A percentile compares a stretch with the other conserved stretches of the same genome.
Conservation (phyloP, 2,329 filamentous ascomycete species). For the Alternaria atra region DNA sequence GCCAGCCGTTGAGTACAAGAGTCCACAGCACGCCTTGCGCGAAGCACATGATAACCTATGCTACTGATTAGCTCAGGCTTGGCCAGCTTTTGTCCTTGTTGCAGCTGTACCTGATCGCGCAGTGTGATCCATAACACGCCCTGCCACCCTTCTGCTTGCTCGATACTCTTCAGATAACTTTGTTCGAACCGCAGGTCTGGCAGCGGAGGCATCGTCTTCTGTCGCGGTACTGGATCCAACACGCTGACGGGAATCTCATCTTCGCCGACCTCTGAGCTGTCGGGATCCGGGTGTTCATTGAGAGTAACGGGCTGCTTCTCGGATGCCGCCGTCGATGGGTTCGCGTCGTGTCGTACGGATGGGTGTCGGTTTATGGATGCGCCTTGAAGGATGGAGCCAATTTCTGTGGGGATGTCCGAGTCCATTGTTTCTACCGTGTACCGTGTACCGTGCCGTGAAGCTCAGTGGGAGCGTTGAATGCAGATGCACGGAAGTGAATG, state of each 20-base stretch:
- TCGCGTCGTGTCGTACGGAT: conserved; percentile 77
- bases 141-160: conserved; percentile 79
- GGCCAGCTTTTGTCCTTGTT: neutral
- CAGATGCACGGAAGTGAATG: conserved; percentile 21
- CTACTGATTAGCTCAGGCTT: conserved; percentile 2
- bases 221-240: conserved; percentile 64
- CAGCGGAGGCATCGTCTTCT: conserved; percentile 71
- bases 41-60: conserved; percentile 82
- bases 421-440: conserved; percentile 56
- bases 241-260: conserved; percentile 76
- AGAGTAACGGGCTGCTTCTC: conserved; percentile 68
- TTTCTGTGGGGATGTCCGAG: conserved; percentile 67
- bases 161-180: conserved; percentile 92
- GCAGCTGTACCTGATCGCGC: conserved; percentile 77
- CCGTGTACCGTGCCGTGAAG: conserved; percentile 3
- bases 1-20: conserved; percentile 84
- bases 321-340: conserved; percentile 79
- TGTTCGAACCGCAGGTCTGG: conserved; percentile 95
- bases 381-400: conserved; percentile 82
- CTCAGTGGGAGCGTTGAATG: conserved; percentile 2
- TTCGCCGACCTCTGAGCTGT: conserved; percentile 63
- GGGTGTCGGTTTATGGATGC: conserved; percentile 79
- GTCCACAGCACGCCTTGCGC: conserved; percentile 91
- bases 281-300: conserved; percentile 46
- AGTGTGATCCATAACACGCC: conserved; percentile 84